Evolutionary conservation across 768 basidiomycete species (phyloP).

Genomic region (Xerocomus brunneocitrinus): DNA sequence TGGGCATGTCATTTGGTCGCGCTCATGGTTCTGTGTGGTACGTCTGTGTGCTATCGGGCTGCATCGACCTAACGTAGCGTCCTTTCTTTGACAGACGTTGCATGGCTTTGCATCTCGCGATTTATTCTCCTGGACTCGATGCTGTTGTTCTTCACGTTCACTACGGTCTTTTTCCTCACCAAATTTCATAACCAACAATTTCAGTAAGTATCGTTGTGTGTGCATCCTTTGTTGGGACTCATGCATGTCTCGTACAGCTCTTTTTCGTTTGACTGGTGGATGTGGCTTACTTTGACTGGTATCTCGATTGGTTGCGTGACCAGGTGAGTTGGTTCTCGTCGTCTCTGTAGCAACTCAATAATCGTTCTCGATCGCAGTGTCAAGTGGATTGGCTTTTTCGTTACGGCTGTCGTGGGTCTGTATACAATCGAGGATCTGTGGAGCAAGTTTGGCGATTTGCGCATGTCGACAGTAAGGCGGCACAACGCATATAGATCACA

Average conservation of each 20-base stretch:
- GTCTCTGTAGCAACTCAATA: background rate
- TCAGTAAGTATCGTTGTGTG: constrained; percentile 52
- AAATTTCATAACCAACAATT: constrained; percentile 98
- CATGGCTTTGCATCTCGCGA: constrained; percentile 93
- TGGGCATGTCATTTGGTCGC: constrained; percentile 91
- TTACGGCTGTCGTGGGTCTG: constrained; percentile 88
- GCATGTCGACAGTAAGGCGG: constrained; percentile 76
- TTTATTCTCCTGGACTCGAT: constrained; percentile 98
- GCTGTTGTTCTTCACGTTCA: constrained; percentile 98
- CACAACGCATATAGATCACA: background rate
- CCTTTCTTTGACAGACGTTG: constrained; percentile 62
- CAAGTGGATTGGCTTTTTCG: constrained; percentile 95
- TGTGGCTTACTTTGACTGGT: constrained; percentile 93
- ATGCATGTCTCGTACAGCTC: constrained; percentile 45
- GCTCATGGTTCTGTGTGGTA: constrained; percentile 89
- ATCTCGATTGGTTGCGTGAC: constrained; percentile 93
- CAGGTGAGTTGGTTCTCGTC: constrained; percentile 45
- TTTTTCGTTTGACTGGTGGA: constrained; percentile 97
- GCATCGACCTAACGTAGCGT: background rate
- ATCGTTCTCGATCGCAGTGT: constrained; percentile 47
- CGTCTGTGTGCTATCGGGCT: constrained; percentile 23
- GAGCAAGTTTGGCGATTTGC: constrained; percentile 96
- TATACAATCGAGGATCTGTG: constrained; percentile 98
- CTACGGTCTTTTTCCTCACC: constrained; percentile 88
- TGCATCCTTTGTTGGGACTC: background rate